These are phyloP conservation scores for Solanum infundibuliforme DNA, from an alignment of 257 asterid genomes.

Conservation along the genomic window DNA sequence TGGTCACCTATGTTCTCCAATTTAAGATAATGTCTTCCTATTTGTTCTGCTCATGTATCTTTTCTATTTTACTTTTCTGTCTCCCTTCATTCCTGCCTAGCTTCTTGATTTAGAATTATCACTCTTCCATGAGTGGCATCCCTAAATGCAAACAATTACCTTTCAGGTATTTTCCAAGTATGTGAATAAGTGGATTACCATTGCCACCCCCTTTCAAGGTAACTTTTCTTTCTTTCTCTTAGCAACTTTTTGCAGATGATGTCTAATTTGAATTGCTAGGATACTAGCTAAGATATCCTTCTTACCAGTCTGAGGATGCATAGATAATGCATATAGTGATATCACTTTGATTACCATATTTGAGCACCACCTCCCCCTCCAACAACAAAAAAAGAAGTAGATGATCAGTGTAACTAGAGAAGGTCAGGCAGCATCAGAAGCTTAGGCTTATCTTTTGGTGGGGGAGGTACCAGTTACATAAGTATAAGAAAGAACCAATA, in stretches of 20 bases:
- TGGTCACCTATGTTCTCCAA: neutral
- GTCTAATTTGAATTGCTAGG: neutral
- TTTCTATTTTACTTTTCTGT: neutral
- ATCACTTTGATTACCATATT: neutral
- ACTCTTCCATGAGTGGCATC: neutral
- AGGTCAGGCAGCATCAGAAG: neutral
- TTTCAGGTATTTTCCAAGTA: conserved; percentile 62
- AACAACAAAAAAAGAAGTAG: neutral
- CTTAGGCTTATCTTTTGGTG: neutral
- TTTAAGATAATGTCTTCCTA: neutral
- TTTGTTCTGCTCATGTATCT: neutral
- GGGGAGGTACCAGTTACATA: neutral
- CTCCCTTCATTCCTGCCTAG: neutral
- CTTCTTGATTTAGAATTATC: neutral
- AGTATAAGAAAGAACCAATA: neutral
- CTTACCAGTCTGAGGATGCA: neutral
- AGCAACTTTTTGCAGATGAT: neutral
- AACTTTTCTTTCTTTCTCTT: neutral
- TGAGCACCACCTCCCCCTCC: neutral
- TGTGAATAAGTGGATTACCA: conserved; percentile 73
- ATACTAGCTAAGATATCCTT: neutral
- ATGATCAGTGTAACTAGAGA: neutral
- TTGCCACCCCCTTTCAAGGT: conserved; percentile 91
- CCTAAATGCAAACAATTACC: conserved; percentile 1
- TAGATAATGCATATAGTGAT: neutral